Percentiles rank a stretch among this genome's conserved stretches.
These are phyloP conservation scores for Arthroderma uncinatum DNA, from an alignment of 2,329 filamentous ascomycete species.

Conservation along the genomic window DNA sequence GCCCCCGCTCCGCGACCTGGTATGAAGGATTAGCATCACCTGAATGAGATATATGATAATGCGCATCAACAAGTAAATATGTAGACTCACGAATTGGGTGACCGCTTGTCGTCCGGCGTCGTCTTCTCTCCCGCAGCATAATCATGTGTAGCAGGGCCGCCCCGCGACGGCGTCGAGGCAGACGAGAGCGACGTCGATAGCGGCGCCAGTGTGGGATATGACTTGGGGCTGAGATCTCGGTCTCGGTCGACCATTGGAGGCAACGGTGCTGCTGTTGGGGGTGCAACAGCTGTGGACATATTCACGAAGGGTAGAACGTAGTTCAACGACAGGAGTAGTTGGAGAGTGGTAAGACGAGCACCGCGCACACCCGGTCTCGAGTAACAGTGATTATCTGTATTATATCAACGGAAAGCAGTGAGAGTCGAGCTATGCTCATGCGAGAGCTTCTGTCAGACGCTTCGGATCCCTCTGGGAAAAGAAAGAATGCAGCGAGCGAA, in stretches of 20 bases:
- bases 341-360: neutral
- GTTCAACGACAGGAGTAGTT: neutral
- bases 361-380: neutral
- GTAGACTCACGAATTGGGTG: slow-evolving; percentile 41
- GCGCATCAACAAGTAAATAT: neutral
- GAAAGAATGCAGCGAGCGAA: neutral
- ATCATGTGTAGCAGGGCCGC: slow-evolving; percentile 25
- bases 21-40: neutral
- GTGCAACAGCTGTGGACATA: slow-evolving; percentile 42
- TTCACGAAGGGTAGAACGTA: slow-evolving; percentile 8
- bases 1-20: slow-evolving; percentile 32
- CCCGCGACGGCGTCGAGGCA: slow-evolving; percentile 26
- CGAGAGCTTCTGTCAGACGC: neutral
- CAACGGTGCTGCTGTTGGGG: slow-evolving; percentile 34
- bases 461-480: neutral
- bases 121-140: slow-evolving; percentile 24
- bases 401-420: neutral
- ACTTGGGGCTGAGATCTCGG: slow-evolving; percentile 36
- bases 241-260: slow-evolving; percentile 32
- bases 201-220: slow-evolving; percentile 33
- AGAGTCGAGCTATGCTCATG: neutral
- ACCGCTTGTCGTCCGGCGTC: slow-evolving; percentile 42
- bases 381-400: neutral
- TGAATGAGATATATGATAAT: neutral
- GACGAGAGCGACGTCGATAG: slow-evolving; percentile 25